A percentile compares a stretch with the other conserved stretches of the same genome.
Evolutionary conservation across 306 rosid genomes (phyloP).

Genomic region (Dryas drummondii): DNA sequence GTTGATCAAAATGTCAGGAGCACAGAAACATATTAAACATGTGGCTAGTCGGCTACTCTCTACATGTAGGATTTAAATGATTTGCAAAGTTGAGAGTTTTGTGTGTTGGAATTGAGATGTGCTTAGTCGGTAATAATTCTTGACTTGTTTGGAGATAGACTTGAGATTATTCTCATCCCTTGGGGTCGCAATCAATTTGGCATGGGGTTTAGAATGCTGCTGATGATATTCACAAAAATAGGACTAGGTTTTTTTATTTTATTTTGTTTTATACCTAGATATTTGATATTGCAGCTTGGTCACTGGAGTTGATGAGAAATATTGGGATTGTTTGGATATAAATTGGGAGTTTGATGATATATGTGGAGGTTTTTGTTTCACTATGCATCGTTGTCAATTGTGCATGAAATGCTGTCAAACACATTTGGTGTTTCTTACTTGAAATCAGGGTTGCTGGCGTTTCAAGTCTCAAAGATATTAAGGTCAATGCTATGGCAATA

Average conservation of each 20-base stretch:
- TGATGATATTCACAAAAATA: not conserved
- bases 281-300: not conserved
- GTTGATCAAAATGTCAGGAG: slow-evolving; percentile 8
- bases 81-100: not conserved
- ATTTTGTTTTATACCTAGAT: not conserved
- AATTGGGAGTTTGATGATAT: not conserved
- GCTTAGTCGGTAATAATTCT: not conserved
- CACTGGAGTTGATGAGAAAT: not conserved
- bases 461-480: not conserved
- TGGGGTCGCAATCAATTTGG: slow-evolving; percentile 8
- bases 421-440: not conserved
- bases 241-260: too few species aligned
- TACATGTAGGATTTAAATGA: not conserved
- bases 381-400: not conserved
- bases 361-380: not conserved
- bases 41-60: not conserved
- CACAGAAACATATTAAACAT: not conserved
- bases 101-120: slow-evolving; percentile 2
- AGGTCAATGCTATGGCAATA: not conserved
- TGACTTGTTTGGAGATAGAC: slow-evolving; percentile 5
- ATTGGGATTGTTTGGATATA: not conserved
- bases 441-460: not conserved
- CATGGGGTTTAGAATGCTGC: not conserved
- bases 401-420: not conserved
- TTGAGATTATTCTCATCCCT: slow-evolving; percentile 1